A percentile compares a stretch with the other conserved stretches of the same genome.
Conservation (phyloP, 441 rosid genomes). For the Breynia disticha region DNA sequence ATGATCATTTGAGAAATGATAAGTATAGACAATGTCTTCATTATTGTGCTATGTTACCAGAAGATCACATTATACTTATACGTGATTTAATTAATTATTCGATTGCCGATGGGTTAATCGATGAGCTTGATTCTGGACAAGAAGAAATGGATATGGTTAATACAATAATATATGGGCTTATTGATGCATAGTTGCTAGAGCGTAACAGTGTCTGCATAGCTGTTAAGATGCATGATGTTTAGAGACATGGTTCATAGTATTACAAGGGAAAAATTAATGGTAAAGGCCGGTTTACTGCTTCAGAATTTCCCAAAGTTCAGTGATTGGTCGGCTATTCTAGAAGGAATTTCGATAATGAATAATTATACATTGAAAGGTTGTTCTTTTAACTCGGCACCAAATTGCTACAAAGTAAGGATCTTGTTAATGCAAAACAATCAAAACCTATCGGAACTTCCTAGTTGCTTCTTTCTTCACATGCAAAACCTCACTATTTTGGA, state of each 20-base stretch:
- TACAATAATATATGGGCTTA: constrained; percentile 1
- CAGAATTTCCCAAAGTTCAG: neutral
- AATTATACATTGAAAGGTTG: neutral
- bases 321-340: constrained; percentile 13
- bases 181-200: constrained; percentile 8
- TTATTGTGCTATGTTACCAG: constrained; percentile 9
- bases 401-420: constrained; percentile 5
- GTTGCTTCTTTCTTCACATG: neutral
- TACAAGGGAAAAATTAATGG: constrained; percentile 2
- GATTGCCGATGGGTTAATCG: constrained; percentile 11
- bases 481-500: neutral
- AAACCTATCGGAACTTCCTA: neutral
- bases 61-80: neutral
- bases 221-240: constrained; percentile 18
- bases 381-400: neutral
- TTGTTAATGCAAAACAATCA: neutral
- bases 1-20: neutral
- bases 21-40: constrained; percentile 9
- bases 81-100: neutral
- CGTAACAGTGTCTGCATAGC: neutral
- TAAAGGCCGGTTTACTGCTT: constrained; percentile 11
- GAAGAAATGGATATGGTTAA: constrained; percentile 3
- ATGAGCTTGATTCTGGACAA: neutral
- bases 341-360: constrained; percentile 12
- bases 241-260: constrained; percentile 15